A percentile compares a stretch with the other conserved stretches of the same genome.
Conservation (phyloP, 179 eudicot species). For the Carnegiea gigantea region DNA sequence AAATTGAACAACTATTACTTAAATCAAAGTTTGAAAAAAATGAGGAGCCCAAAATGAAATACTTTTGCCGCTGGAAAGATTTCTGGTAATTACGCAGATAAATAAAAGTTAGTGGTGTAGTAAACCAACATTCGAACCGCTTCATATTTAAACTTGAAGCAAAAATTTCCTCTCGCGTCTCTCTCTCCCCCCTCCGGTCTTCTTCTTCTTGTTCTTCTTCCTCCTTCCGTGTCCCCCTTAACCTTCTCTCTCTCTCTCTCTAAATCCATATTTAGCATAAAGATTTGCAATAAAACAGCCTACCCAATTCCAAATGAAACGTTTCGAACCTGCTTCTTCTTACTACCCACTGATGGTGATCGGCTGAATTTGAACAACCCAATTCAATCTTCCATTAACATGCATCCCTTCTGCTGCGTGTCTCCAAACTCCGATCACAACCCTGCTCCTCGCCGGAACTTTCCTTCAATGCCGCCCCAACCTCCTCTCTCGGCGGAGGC, state of each 20-base stretch:
- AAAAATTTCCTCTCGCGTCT: not conserved
- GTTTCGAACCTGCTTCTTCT: not conserved
- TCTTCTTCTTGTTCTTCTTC: not conserved
- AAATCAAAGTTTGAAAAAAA: not conserved
- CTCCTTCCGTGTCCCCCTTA: not conserved
- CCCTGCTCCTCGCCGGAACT: not conserved
- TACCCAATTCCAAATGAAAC: not conserved
- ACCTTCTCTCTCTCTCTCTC: constrained; percentile 4
- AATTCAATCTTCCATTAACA: constrained; percentile 5
- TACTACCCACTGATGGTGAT: constrained; percentile 11
- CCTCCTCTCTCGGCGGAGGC: not conserved
- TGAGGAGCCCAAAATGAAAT: not conserved
- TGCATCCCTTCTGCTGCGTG: constrained; percentile 61
- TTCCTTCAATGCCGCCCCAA: constrained; percentile 20
- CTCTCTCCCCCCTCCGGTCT: not conserved
- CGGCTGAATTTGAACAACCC: not conserved
- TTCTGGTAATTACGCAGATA: not conserved
- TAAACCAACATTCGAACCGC: not conserved
- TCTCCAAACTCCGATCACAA: constrained; percentile 37
- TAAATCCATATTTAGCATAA: not conserved
- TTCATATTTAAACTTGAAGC: not conserved
- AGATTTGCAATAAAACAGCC: not conserved
- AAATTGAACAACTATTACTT: too few species aligned
- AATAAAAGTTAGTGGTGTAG: not conserved
- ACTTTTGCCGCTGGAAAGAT: not conserved